phyloP scores from a whole-genome alignment of 257 asterid species.

The Solanum tarapatanum region DNA sequence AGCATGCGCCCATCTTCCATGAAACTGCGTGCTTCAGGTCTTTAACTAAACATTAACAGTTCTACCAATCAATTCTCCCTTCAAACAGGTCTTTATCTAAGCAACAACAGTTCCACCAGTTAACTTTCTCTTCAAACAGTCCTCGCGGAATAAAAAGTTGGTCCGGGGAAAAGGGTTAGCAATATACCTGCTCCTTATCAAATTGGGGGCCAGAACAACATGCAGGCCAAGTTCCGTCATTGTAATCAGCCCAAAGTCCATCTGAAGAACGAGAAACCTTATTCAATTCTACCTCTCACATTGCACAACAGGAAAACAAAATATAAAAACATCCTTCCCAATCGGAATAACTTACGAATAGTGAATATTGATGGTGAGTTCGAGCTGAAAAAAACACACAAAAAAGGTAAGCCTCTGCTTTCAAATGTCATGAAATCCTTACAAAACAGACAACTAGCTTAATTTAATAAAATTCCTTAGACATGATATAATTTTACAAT shows the following conservation, averaged over 20 bases:
- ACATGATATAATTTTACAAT: neutral
- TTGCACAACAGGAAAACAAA: neutral
- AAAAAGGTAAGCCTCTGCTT: neutral
- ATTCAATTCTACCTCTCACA: neutral
- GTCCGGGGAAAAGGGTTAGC: neutral
- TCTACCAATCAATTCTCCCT: neutral
- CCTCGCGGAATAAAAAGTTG: neutral
- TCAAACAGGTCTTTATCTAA: neutral
- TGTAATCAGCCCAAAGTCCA: slow-evolving; percentile 92
- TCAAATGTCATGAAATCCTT: neutral
- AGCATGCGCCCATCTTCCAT: neutral
- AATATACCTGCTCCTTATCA: slow-evolving; percentile 46
- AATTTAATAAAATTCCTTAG: neutral
- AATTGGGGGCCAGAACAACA: slow-evolving; percentile 68
- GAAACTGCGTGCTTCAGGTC: neutral
- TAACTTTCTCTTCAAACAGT: neutral
- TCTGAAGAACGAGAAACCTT: slow-evolving; percentile 32
- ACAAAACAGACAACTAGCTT: neutral
- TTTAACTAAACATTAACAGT: neutral
- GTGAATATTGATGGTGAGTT: slow-evolving; percentile 57
- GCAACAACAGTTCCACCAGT: neutral
- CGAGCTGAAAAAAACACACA: slow-evolving; percentile 40
- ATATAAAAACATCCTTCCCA: neutral
- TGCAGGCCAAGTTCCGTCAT: slow-evolving; percentile 91
- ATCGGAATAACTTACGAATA: slow-evolving; percentile 49